These are phyloP conservation scores for Chlamydomonas sphaeroides DNA, from an alignment of 139 green algal species.

Conservation along the genomic window DNA sequence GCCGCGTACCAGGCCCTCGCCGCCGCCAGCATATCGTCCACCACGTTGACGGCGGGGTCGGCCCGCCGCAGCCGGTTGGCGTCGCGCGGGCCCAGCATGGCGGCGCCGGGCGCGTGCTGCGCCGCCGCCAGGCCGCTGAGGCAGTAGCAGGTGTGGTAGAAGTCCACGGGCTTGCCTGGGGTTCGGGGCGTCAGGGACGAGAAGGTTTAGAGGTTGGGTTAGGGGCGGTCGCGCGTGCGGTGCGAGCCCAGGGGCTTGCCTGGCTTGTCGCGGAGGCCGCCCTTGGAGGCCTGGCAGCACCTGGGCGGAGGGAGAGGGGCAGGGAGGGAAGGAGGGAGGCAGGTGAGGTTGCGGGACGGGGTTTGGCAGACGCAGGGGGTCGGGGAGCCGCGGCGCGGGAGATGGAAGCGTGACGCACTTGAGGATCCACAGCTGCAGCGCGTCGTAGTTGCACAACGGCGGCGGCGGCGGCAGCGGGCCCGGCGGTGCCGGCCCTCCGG, in stretches of 20 bases:
- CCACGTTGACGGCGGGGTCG: slow-evolving; percentile 82
- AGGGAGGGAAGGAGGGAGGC: neutral
- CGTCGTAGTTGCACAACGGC: slow-evolving; percentile 69
- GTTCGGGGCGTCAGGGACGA: too few relatives aligned
- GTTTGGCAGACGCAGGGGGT: too few relatives aligned
- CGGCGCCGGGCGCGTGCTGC: slow-evolving; percentile 73
- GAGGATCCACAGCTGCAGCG: slow-evolving; percentile 92
- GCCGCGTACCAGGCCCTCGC: slow-evolving; percentile 49
- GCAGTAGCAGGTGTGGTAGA: slow-evolving; percentile 99
- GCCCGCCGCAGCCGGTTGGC: slow-evolving; percentile 66
- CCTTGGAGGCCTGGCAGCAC: slow-evolving; percentile 65
- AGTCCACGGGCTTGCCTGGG: slow-evolving; percentile 91
- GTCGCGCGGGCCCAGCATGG: slow-evolving; percentile 56
- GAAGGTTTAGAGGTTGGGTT: too few relatives aligned
- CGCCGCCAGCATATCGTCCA: slow-evolving; percentile 58
- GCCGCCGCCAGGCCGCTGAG: slow-evolving; percentile 87
- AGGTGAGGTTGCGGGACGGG: too few relatives aligned
- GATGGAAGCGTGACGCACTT: too few relatives aligned
- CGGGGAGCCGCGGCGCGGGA: too few relatives aligned
- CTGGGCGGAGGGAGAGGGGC: neutral
- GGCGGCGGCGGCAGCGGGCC: neutral
- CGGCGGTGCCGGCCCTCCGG: neutral
- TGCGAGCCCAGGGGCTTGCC: slow-evolving; percentile 94
- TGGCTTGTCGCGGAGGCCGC: slow-evolving; percentile 96
- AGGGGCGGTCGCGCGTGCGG: slow-evolving; percentile 98